A percentile compares a stretch with the other conserved stretches of the same genome.
Evolutionary conservation across 2,329 filamentous ascomycete genomes (phyloP).

Genomic region (Alternaria triticina): DNA sequence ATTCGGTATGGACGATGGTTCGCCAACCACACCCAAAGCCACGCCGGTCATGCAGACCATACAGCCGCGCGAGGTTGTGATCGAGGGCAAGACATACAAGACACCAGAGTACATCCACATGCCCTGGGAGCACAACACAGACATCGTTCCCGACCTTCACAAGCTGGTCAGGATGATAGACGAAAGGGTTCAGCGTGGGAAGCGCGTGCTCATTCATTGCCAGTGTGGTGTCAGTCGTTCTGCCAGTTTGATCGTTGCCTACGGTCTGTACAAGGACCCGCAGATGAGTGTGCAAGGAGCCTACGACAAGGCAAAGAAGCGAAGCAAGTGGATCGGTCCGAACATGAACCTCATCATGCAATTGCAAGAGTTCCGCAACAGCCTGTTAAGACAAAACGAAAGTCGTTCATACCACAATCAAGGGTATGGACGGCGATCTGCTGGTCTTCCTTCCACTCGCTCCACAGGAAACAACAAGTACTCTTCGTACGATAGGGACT

Average conservation of each 20-base stretch:
- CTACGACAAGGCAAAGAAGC: conserved; percentile 79
- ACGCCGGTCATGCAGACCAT: conserved; percentile 51
- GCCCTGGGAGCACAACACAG: conserved; percentile 87
- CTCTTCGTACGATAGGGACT: conserved; percentile 42
- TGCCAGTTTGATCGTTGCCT: conserved; percentile 84
- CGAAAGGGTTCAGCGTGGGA: conserved; percentile 71
- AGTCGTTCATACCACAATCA: conserved; percentile 40
- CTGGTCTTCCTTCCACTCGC: conserved; percentile 34
- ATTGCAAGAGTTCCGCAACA: conserved; percentile 74
- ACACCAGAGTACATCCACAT: conserved; percentile 85
- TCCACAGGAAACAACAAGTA: conserved; percentile 36
- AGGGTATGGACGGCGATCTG: conserved; percentile 42
- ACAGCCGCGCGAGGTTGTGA: conserved; percentile 31
- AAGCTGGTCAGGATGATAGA: conserved; percentile 78
- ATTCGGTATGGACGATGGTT: conserved; percentile 41
- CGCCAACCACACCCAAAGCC: conserved; percentile 60
- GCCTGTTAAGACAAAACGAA: conserved; percentile 49
- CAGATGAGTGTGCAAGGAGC: conserved; percentile 80
- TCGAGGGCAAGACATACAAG: conserved; percentile 37
- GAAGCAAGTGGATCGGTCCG: conserved; percentile 86
- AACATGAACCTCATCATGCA: conserved; percentile 95
- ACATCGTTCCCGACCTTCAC: conserved; percentile 80
- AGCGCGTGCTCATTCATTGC: conserved; percentile 82
- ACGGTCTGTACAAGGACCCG: conserved; percentile 80
- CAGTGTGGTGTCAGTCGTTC: conserved; percentile 87